A percentile compares a stretch with the other conserved stretches of the same genome.
These are phyloP conservation scores for Phylloboletellus chloephorus DNA, from an alignment of 1,284 basidiomycete genomes.

Conservation along the genomic window DNA sequence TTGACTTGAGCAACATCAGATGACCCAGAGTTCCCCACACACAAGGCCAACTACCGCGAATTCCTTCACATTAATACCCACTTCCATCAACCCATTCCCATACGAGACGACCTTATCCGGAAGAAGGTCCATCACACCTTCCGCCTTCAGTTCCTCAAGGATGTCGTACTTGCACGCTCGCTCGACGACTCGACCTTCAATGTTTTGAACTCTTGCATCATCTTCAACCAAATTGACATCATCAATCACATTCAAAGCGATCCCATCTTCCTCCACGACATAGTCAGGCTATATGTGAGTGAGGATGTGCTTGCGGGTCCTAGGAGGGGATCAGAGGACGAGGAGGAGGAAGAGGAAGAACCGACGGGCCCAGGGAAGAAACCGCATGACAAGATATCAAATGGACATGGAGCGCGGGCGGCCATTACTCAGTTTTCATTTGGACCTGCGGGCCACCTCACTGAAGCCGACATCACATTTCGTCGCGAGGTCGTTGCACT, in stretches of 20 bases:
- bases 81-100: slow-evolving; percentile 83
- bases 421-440: slow-evolving; percentile 41
- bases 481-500: slow-evolving; percentile 78
- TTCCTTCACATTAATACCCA: slow-evolving; percentile 79
- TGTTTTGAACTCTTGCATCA: slow-evolving; percentile 94
- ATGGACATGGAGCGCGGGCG: slow-evolving; percentile 22
- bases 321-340: slow-evolving; percentile 28
- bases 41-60: slow-evolving; percentile 95
- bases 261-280: slow-evolving; percentile 67
- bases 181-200: slow-evolving; percentile 97
- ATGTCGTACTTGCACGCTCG: slow-evolving; percentile 92
- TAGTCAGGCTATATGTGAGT: slow-evolving; percentile 76
- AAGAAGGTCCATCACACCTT: slow-evolving; percentile 96
- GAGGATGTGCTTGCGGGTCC: slow-evolving; percentile 49
- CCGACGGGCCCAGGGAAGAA: slow-evolving; percentile 24
- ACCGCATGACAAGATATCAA: slow-evolving; percentile 31
- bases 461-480: slow-evolving; percentile 46
- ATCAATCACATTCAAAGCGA: slow-evolving; percentile 86
- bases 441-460: slow-evolving; percentile 46
- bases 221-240: slow-evolving; percentile 99
- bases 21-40: slow-evolving; percentile 91
- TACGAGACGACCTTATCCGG: slow-evolving; percentile 68
- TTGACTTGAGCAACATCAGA: slow-evolving; percentile 46
- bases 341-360: slow-evolving; percentile 24
- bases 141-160: slow-evolving; percentile 94